Conservation (phyloP, 441 rosid genomes). For the Gossypium gossypioides region DNA sequence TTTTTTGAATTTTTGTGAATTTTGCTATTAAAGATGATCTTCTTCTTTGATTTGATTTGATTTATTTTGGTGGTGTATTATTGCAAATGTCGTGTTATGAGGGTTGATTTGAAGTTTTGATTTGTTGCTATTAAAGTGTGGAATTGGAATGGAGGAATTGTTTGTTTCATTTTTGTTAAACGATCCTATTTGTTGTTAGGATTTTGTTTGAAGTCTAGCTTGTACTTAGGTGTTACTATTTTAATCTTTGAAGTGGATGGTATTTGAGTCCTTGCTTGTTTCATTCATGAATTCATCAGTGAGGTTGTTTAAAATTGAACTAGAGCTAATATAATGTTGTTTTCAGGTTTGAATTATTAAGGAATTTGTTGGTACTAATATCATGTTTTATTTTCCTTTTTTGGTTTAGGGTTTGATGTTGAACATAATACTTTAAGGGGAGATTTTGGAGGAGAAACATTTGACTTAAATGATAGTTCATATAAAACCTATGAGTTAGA, state of each 20-base stretch:
- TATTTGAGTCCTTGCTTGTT: not conserved
- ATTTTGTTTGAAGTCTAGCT: not conserved
- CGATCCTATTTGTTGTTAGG: not conserved
- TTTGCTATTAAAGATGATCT: no score
- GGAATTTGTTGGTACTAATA: no score
- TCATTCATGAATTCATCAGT: not conserved
- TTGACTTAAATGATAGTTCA: no score
- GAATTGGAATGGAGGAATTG: not conserved
- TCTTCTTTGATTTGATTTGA: slow-evolving; percentile 21
- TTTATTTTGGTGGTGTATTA: not conserved
- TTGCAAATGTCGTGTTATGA: not conserved
- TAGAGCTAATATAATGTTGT: not conserved
- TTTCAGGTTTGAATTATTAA: no score
- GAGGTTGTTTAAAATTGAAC: not conserved
- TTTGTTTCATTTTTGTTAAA: not conserved
- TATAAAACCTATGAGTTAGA: no score
- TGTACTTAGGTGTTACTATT: not conserved
- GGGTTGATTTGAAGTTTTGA: slow-evolving; percentile 13
- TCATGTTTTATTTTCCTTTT: no score
- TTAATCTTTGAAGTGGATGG: not conserved
- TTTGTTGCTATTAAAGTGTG: not conserved
- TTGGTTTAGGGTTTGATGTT: no score
- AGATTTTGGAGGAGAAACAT: no score
- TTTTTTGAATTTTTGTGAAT: no score
- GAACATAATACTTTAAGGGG: no score